phyloP scores from a whole-genome alignment of 2,329 filamentous ascomycete genomes.

The Onygena corvina region DNA sequence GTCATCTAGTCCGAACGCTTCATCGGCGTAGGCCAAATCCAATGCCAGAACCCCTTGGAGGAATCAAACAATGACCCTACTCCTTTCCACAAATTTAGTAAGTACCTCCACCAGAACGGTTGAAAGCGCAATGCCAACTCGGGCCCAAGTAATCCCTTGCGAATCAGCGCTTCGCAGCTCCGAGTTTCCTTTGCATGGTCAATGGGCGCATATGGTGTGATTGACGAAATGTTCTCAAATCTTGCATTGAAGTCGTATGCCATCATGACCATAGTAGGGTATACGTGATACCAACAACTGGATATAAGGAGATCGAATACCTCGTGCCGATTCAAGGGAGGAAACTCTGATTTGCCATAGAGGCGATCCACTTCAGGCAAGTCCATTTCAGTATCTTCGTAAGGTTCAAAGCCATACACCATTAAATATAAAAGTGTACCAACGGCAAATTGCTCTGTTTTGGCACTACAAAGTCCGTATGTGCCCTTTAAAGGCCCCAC shows the following conservation, averaged over 20 bases:
- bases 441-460: constrained; percentile 18
- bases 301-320: constrained; percentile 17
- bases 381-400: constrained; percentile 6
- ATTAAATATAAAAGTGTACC: constrained; percentile 18
- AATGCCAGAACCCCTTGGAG: too few relatives aligned
- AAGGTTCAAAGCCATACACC: constrained; percentile 17
- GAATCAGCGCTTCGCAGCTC: constrained; percentile 10
- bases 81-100: too few relatives aligned
- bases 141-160: constrained; percentile 11
- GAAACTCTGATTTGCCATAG: constrained; percentile 16
- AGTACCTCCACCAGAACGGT: constrained; percentile 10
- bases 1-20: too few relatives aligned
- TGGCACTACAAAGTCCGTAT: constrained; percentile 17
- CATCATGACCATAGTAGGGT: constrained; percentile 17
- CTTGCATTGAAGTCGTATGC: constrained; percentile 18
- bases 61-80: too few relatives aligned
- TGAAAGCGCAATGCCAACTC: constrained; percentile 11
- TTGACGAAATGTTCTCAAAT: constrained; percentile 13
- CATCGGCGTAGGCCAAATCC: too few relatives aligned
- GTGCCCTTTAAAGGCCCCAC: constrained; percentile 15
- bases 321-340: constrained; percentile 15
- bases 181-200: constrained; percentile 8
- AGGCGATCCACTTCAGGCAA: constrained; percentile 9
- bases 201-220: constrained; percentile 13
- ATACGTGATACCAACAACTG: constrained; percentile 18